Conservation (phyloP, 2,329 filamentous ascomycete species). For the Monilinia vaccinii-corymbosi region DNA sequence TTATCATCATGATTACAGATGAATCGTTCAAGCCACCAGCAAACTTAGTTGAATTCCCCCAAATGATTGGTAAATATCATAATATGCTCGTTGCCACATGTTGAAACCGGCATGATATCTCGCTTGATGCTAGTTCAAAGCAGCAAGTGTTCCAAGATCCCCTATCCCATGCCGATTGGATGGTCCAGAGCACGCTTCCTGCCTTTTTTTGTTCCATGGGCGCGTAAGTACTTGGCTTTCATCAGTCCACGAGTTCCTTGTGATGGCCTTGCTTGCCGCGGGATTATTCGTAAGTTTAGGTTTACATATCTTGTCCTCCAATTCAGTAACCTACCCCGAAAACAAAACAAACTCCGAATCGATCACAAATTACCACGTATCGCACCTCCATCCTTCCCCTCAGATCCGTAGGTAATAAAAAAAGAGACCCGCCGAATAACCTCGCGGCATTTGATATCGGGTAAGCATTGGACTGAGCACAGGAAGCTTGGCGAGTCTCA, state of each 20-base stretch:
- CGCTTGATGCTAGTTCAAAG: constrained; percentile 15
- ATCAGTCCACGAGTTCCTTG: neutral
- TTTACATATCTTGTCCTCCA: neutral
- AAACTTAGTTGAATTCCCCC: neutral
- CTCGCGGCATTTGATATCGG: constrained; percentile 10
- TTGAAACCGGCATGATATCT: neutral
- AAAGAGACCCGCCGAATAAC: constrained; percentile 11
- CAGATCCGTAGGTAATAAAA: neutral
- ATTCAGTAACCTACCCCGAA: neutral
- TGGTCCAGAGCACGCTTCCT: constrained; percentile 8
- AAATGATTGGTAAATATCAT: neutral
- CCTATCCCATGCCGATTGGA: constrained; percentile 17
- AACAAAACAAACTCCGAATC: neutral
- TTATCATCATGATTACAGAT: neutral
- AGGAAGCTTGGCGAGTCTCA: constrained; percentile 27
- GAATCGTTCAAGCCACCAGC: neutral
- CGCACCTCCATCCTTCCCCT: neutral
- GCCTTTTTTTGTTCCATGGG: neutral
- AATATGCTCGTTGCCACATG: neutral
- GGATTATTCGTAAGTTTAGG: neutral
- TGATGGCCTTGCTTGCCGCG: neutral
- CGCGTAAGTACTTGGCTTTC: constrained; percentile 5
- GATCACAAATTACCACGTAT: neutral
- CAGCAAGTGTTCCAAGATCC: constrained; percentile 26
- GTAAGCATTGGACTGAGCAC: constrained; percentile 11